Evolutionary conservation across 2,329 filamentous ascomycete species (phyloP), one percentile per base, ranked within the genome.

Genomic region (Pseudocercospora fijiensis): DNA sequence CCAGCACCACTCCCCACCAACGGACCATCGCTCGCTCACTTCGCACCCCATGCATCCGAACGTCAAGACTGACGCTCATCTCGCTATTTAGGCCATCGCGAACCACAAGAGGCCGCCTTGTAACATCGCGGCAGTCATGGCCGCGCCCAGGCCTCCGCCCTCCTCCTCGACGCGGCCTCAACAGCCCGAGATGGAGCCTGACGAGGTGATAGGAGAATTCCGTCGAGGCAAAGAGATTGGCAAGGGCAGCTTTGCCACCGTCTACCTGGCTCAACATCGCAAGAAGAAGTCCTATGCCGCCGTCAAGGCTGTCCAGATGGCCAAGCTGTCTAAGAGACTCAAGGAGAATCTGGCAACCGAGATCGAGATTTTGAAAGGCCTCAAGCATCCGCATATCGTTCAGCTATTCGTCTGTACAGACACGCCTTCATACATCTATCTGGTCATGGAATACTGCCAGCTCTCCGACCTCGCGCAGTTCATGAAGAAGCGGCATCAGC

Each of bases 401-500:
- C 91, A 92, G 71, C 88, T 99, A 55, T 93, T 97, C 81, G 92
- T 96, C 79, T 97, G 93, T 80, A 85, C 94, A 77, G 93, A 98
- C 77, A 90, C 91, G 0, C 82, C 86, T 3, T 88, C 89, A 22
- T 91, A 96, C 74, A 97, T 98, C 79, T 95, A 99, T 79, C 85
- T 99, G 63, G 89, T 98, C 67, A 99, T 98, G 94, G 95, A 99
- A 80, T 98, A 96, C 79, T 98, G 95, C 80, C 92, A 96, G 75
- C 85, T 99, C 45, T 94, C 95, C 22, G 95, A 99, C 75, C 80
- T 99, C 63, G 96, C 95, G 10, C 84, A 94, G 60, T 98, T 99
- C 78, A 97, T 99, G 80, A 96, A 95, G 83, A 96, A 95, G 80
- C 87, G 94, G 65, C 88, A 94, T 65, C 90, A 88, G 74, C 85